Percentiles rank a stretch among this genome's conserved stretches.
Conservation (phyloP, 192 early-diverging fungal species). For the Entophlyctis luteolus region DNA sequence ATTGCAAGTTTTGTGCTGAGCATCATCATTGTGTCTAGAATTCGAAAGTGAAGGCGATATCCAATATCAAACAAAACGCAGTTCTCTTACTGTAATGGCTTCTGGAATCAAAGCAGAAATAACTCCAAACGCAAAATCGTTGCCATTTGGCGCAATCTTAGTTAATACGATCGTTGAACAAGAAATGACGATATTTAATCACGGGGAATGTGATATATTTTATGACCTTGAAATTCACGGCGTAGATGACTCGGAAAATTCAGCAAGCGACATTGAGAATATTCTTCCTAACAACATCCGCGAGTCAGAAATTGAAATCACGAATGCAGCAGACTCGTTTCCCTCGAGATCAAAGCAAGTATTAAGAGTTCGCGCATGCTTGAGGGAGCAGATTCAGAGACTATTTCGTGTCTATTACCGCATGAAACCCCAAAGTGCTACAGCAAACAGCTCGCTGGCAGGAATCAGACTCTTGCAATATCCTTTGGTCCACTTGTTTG, state of each 20-base stretch:
- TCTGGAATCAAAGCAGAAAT: constrained; percentile 35
- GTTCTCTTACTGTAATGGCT: constrained; percentile 45
- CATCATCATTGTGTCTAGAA: not conserved
- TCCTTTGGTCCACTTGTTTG: constrained; percentile 31
- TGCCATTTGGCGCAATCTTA: constrained; percentile 50
- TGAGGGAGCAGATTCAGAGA: constrained; percentile 35
- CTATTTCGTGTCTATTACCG: constrained; percentile 39
- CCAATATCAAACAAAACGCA: constrained; percentile 2
- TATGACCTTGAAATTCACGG: constrained; percentile 38
- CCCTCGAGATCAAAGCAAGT: constrained; percentile 48
- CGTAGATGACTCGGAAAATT: constrained; percentile 8
- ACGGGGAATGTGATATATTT: constrained; percentile 50
- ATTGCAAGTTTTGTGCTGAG: not conserved
- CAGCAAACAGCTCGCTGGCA: too few species aligned
- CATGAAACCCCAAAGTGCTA: constrained; percentile 24
- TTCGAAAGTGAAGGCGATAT: constrained; percentile 1
- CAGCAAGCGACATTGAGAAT: not conserved
- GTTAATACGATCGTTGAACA: constrained; percentile 50
- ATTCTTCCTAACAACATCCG: not conserved
- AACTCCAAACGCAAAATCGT: too few species aligned
- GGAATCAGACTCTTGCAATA: constrained; percentile 4
- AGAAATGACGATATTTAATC: constrained; percentile 45
- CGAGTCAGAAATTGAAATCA: constrained; percentile 40
- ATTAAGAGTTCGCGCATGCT: constrained; percentile 39
- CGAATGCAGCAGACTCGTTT: constrained; percentile 27